Evolutionary conservation across 345 rosid genomes (phyloP).

Genomic region (Sisymbrium irio): DNA sequence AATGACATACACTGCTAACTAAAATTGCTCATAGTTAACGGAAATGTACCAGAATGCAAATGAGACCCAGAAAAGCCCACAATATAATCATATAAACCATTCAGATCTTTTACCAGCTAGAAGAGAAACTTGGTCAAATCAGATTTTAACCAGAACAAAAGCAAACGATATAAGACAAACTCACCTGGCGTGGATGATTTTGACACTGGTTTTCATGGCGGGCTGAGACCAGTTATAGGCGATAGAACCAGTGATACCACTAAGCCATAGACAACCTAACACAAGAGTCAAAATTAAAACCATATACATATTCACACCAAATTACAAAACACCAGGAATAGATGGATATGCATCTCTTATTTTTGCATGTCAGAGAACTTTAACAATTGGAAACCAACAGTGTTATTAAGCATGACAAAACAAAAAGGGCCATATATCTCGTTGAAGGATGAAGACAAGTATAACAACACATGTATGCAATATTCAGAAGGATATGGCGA

Average conservation of each 20-base stretch:
- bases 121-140: no score
- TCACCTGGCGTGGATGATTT: conserved; percentile 86
- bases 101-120: no score
- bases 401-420: background rate
- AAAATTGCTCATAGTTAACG: no score
- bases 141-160: no score
- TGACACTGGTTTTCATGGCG: conserved; percentile 84
- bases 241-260: conserved; percentile 70
- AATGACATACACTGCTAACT: no score
- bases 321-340: no score
- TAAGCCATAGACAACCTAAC: conserved; percentile 77
- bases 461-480: background rate
- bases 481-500: background rate
- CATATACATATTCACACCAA: background rate
- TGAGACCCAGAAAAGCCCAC: no score
- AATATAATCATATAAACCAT: no score
- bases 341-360: background rate
- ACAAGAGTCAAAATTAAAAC: background rate
- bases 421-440: background rate
- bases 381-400: conserved; percentile 2
- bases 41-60: no score
- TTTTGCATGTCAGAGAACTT: conserved; percentile 6
- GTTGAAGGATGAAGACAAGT: no score
- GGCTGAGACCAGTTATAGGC: conserved; percentile 93
- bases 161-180: background rate